These are phyloP conservation scores for Carex parvula DNA, from an alignment of 176 grass and related monocot genomes.

Conservation along the genomic window DNA sequence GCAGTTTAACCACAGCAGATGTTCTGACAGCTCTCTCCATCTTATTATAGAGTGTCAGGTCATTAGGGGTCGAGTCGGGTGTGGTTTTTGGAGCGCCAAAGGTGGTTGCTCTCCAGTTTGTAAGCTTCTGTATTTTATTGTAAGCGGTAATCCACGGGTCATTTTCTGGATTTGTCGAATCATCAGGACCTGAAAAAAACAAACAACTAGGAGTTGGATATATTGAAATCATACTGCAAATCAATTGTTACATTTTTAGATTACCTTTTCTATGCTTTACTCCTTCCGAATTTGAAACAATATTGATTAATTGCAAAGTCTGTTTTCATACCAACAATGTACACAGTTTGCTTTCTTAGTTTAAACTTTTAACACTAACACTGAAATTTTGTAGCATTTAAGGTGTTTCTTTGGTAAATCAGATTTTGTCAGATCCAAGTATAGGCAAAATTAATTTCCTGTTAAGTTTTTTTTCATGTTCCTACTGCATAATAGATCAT, in stretches of 20 bases:
- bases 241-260: not conserved
- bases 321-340: not conserved
- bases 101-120: not conserved
- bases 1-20: constrained; percentile 82
- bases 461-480: too few relatives aligned
- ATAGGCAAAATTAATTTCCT: too few relatives aligned
- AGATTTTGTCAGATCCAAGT: too few relatives aligned
- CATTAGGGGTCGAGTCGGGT: not conserved
- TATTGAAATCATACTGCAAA: not conserved
- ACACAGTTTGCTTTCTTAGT: not conserved
- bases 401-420: too few relatives aligned
- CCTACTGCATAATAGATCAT: too few relatives aligned
- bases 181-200: constrained; percentile 22
- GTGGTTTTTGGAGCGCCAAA: not conserved
- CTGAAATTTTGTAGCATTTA: too few relatives aligned
- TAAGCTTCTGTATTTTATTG: constrained; percentile 47
- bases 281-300: not conserved
- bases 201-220: too few relatives aligned
- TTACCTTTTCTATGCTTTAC: not conserved
- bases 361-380: not conserved
- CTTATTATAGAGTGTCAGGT: constrained; percentile 27
- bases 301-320: not conserved
- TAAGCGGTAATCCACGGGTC: constrained; percentile 53
- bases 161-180: constrained; percentile 15
- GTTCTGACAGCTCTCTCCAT: constrained; percentile 70